Evolutionary conservation across 1,139 yeast genomes (phyloP), one percentile per base, ranked within the genome.

Genomic region (Sporopachydermia cereana): DNA sequence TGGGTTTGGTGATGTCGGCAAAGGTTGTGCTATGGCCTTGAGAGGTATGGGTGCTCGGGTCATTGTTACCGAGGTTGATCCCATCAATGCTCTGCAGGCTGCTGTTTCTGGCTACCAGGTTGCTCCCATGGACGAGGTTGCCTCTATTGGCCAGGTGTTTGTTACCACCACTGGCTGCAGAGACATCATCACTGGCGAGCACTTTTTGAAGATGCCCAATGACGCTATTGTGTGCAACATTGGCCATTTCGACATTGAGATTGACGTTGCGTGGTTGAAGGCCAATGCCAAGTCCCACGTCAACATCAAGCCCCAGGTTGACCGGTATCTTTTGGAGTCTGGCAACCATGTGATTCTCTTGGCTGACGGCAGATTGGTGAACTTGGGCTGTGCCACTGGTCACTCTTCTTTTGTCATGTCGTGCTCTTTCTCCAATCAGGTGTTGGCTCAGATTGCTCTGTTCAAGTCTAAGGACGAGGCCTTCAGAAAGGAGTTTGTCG

Each of bases 1-100:
- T 53, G 99, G 99, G 71, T 91, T 81, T 77, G 99, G 99, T 80
- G 99, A 91, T 68, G 99, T 91, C 63, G 99, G 99, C 76, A 91
- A 91, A 77, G 99, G 99, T 71, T 91, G 98, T 77, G 97, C 96
- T 66, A 84, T 89, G 85, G 96, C 99, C 58, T 81, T 93, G 63
- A 85, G 89, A 74, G 91, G 95, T 64, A 89, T 91, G 97, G 99
- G 99, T 75, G 96, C 99, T 56, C 85, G 97, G 71, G 99, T 91
- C 60, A 78, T 93, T 57, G 85, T 91, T 63, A 84, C 98, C 58
- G 99, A 91, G 77, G 77, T 91, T 61, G 99, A 91, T 71, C 99
- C 99, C 64, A 91, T 91, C 74, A 91, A 91, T 70, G 99, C 99
- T 60, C 79, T 91, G 63, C 99, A 91, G 77, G 99, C 98, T 59